Percentiles rank a stretch among this genome's conserved stretches.
Conservation (phyloP, 1,284 basidiomycete species). For the Tremellales sp. region DNA sequence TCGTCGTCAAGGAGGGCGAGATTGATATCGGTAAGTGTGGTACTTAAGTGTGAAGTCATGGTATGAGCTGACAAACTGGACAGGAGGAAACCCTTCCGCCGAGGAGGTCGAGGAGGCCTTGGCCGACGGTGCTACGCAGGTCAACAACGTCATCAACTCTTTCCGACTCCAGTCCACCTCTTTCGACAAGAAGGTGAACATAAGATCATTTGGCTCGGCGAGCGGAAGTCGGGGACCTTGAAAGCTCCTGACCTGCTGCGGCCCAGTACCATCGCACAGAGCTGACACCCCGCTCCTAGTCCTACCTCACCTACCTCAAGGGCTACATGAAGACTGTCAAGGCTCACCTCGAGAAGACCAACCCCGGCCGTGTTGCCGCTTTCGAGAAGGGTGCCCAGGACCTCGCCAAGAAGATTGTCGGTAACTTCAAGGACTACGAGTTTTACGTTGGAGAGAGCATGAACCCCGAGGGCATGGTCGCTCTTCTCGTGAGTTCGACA, state of each 20-base stretch:
- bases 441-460: slow-evolving; percentile 78
- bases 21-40: slow-evolving; percentile 79
- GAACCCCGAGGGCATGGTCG: slow-evolving; percentile 85
- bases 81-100: slow-evolving; percentile 84
- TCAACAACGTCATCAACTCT: slow-evolving; percentile 91
- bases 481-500: slow-evolving; percentile 59
- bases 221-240: neutral
- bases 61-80: neutral
- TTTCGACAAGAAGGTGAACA: slow-evolving; percentile 91
- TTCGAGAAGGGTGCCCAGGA: slow-evolving; percentile 80
- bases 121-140: slow-evolving; percentile 68
- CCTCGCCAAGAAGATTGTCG: slow-evolving; percentile 83
- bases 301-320: slow-evolving; percentile 82
- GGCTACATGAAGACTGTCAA: slow-evolving; percentile 83
- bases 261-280: no score
- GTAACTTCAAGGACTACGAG: slow-evolving; percentile 68
- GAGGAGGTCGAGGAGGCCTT: slow-evolving; percentile 82
- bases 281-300: slow-evolving; percentile 26
- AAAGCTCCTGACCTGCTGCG: no score
- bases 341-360: slow-evolving; percentile 56
- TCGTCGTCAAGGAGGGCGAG: slow-evolving; percentile 75
- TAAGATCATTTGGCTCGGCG: slow-evolving; percentile 6
- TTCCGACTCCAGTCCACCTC: slow-evolving; percentile 79
- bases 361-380: slow-evolving; percentile 65
- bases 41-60: neutral